These are phyloP conservation scores for Trametes sp. DNA, from an alignment of 1,284 basidiomycete species.

Conservation along the genomic window DNA sequence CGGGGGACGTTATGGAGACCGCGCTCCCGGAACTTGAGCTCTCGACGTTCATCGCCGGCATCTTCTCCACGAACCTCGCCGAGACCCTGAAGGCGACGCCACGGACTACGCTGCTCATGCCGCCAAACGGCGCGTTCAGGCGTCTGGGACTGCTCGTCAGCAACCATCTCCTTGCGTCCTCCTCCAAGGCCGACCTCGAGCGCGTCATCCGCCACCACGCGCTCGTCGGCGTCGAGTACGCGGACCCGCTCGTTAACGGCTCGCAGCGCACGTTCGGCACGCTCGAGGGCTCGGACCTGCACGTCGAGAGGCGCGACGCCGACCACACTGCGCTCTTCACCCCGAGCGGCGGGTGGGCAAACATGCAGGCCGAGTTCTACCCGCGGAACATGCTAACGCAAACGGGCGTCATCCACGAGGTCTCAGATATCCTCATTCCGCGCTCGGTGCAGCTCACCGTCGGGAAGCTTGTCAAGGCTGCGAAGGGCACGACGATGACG, in stretches of 20 bases:
- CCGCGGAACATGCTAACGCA: constrained; percentile 78
- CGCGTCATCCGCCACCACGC: constrained; percentile 89
- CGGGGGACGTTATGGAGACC: constrained; percentile 82
- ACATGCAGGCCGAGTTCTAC: constrained; percentile 65
- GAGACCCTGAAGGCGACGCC: constrained; percentile 72
- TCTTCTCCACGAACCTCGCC: constrained; percentile 86
- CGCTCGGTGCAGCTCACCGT: constrained; percentile 87
- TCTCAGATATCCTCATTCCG: constrained; percentile 90
- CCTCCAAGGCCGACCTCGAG: constrained; percentile 81
- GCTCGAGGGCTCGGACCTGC: constrained; percentile 77
- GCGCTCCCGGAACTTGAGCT: constrained; percentile 85
- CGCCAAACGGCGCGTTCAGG: constrained; percentile 88
- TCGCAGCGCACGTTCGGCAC: constrained; percentile 75
- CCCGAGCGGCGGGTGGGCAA: constrained; percentile 79
- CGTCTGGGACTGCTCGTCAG: constrained; percentile 87
- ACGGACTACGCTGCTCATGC: constrained; percentile 86
- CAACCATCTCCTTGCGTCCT: constrained; percentile 82
- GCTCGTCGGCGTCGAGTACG: constrained; percentile 81
- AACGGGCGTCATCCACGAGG: constrained; percentile 92
- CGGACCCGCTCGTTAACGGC: constrained; percentile 65
- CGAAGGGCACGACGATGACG: constrained; percentile 88
- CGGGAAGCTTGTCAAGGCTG: constrained; percentile 90
- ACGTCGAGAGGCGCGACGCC: constrained; percentile 55
- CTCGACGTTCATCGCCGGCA: constrained; percentile 89
- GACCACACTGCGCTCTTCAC: constrained; percentile 61